Percentiles rank a stretch among this genome's conserved stretches.
Conservation (phyloP, 352 stramenopile genomes). For the Phytophthora uliginosa region DNA sequence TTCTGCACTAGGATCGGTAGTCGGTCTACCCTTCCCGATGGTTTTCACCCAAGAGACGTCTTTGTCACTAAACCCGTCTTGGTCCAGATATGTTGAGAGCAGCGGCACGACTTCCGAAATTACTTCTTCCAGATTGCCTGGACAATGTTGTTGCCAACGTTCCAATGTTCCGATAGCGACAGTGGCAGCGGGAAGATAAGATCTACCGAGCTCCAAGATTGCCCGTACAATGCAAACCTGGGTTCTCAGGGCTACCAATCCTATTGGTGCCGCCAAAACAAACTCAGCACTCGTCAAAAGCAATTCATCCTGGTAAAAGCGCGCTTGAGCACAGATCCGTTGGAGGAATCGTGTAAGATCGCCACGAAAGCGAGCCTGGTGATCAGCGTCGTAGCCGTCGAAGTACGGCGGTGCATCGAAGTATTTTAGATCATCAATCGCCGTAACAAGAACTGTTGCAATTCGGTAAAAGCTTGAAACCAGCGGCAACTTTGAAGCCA, state of each 20-base stretch:
- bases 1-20: slow-evolving; percentile 17
- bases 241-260: slow-evolving; percentile 41
- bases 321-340: slow-evolving; percentile 55
- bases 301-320: slow-evolving; percentile 84
- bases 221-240: slow-evolving; percentile 52
- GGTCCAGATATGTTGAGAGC: slow-evolving; percentile 64
- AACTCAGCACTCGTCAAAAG: slow-evolving; percentile 70
- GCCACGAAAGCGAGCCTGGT: slow-evolving; percentile 17
- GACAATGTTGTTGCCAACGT: slow-evolving; percentile 51
- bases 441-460: slow-evolving; percentile 46
- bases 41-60: slow-evolving; percentile 15
- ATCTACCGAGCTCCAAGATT: slow-evolving; percentile 69
- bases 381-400: background rate
- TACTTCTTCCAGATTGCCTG: slow-evolving; percentile 38
- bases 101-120: slow-evolving; percentile 58
- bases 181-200: slow-evolving; percentile 68
- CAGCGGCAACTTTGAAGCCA: slow-evolving; percentile 44
- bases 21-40: slow-evolving; percentile 2
- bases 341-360: slow-evolving; percentile 61
- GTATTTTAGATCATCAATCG: slow-evolving; percentile 35
- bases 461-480: slow-evolving; percentile 77
- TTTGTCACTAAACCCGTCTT: slow-evolving; percentile 33
- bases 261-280: slow-evolving; percentile 62
- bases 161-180: slow-evolving; percentile 69
- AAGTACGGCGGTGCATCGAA: slow-evolving; percentile 26